Base-by-base conservation (phyloP, 1,139 yeast genomes). In the Taphrina betulina region DNA sequence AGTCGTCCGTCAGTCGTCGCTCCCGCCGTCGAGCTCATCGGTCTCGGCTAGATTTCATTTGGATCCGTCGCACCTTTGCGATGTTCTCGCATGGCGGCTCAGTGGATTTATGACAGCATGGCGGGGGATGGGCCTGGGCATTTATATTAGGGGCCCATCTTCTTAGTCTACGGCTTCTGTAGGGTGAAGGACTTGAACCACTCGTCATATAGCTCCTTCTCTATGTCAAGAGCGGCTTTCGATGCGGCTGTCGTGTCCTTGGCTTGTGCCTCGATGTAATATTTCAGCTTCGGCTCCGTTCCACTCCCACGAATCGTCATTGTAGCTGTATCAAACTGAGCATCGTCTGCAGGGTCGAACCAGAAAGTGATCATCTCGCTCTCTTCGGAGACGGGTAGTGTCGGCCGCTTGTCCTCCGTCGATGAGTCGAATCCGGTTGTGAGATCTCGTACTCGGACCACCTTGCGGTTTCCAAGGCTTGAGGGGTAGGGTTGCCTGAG, bases 261-360 rank as follows among this genome's bases (percentile, higher is more conserved):
- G 19, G 34, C 26, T 17, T 20, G 3, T 10, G 38, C 48, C 26
- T 92, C 97, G 41, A 92, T 83, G 70, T 92, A 92, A 0, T 90
- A 87, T 69, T 92, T 92, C 60, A 92, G 73, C 66, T 92, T 92
- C 2, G 97, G 97, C 67, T 92, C 98, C 0, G 98, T 92, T 7
- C 98, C 98, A 3, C 96, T 87, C 0, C 97, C 96, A 52, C 98
- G 76, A 51, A 87, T 82, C 0, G 97, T 90, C 67, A 90, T 83
- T 40, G 95, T 72, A 1, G 88, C 80, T 5, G 48, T 5, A 5
- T 29, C 29, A 23, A 41, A 41, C 14, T 3, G 34, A 26, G 7
- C 31, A 12, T 29, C 38, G 17, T 57, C 59, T 8, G 65, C 68
- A n/a, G 65, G 64, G 2, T 66, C 68, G 12, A 70, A 65, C 36